phyloP scores from a whole-genome alignment of 1,284 basidiomycete species.

The Vanrija pseudolonga region DNA sequence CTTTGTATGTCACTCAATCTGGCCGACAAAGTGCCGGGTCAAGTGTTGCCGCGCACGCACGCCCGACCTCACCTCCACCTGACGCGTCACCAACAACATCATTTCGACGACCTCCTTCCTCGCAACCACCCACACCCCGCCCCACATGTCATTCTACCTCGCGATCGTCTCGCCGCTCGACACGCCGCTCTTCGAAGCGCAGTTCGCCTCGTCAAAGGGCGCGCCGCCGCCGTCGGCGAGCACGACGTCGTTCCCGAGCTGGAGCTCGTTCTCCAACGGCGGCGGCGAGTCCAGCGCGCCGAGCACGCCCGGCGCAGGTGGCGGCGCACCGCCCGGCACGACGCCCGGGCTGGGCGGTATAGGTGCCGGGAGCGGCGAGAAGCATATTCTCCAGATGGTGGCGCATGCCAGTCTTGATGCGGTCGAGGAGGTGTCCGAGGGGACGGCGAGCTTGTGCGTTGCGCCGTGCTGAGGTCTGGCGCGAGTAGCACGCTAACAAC shows the following conservation, averaged over 20 bases:
- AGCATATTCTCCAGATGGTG: constrained; percentile 94
- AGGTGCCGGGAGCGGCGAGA: constrained; percentile 53
- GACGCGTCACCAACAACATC: background rate
- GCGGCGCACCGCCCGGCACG: constrained; percentile 1
- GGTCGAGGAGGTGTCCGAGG: constrained; percentile 83
- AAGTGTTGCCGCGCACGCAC: too few species aligned
- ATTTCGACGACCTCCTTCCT: background rate
- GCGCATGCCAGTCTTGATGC: constrained; percentile 88
- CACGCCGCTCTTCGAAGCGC: constrained; percentile 47
- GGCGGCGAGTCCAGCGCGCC: constrained; percentile 1
- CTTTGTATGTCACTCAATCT: background rate
- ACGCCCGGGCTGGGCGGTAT: constrained; percentile 9
- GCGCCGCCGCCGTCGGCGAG: constrained; percentile 12
- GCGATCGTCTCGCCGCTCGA: constrained; percentile 49
- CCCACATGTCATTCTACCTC: constrained; percentile 50
- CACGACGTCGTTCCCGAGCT: constrained; percentile 36
- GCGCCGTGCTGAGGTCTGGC: too few species aligned
- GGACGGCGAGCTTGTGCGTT: constrained; percentile 77
- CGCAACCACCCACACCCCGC: background rate
- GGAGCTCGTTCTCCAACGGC: constrained; percentile 44
- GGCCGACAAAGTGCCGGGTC: too few species aligned
- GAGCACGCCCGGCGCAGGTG: constrained; percentile 4
- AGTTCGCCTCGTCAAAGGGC: constrained; percentile 40
- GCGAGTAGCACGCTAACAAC: constrained; percentile 1
- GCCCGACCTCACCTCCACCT: constrained; percentile 9